Evolutionary conservation across 2,329 filamentous ascomycete genomes (phyloP).

Genomic region (Drechslera avenae): DNA sequence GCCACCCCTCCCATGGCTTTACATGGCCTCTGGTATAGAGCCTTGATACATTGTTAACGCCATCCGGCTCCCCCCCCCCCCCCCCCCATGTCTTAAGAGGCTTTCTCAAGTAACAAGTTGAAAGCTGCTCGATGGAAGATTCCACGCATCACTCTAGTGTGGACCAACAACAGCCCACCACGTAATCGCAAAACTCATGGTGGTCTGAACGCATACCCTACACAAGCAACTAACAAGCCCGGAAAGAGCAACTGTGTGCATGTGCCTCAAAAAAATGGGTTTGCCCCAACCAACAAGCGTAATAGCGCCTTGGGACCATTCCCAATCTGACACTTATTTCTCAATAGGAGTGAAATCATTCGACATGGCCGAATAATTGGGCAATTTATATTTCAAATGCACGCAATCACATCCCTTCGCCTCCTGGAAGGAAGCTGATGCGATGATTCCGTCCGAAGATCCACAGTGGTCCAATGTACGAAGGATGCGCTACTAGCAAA

Average conservation of each 20-base stretch:
- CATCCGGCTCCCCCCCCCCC: neutral
- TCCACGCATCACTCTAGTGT: neutral
- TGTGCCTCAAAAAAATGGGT: neutral
- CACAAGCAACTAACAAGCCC: neutral
- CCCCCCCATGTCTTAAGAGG: too few relatives aligned
- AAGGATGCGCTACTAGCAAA: neutral
- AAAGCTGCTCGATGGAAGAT: too few relatives aligned
- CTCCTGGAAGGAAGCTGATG: neutral
- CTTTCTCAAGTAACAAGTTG: too few relatives aligned
- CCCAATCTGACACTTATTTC: neutral
- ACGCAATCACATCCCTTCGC: neutral
- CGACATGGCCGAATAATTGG: neutral
- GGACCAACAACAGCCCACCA: slow-evolving; percentile 8
- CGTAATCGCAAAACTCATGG: slow-evolving; percentile 3
- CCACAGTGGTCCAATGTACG: neutral
- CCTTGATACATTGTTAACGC: neutral
- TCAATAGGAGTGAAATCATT: neutral
- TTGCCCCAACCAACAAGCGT: neutral
- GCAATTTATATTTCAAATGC: neutral
- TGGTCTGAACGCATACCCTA: neutral
- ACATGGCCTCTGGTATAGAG: neutral
- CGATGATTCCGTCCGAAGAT: neutral
- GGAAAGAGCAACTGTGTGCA: slow-evolving; percentile 4
- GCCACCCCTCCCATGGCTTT: neutral
- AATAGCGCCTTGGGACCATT: neutral